Conservation (phyloP, 768 basidiomycete genomes). For the Tulasnella sp. region DNA sequence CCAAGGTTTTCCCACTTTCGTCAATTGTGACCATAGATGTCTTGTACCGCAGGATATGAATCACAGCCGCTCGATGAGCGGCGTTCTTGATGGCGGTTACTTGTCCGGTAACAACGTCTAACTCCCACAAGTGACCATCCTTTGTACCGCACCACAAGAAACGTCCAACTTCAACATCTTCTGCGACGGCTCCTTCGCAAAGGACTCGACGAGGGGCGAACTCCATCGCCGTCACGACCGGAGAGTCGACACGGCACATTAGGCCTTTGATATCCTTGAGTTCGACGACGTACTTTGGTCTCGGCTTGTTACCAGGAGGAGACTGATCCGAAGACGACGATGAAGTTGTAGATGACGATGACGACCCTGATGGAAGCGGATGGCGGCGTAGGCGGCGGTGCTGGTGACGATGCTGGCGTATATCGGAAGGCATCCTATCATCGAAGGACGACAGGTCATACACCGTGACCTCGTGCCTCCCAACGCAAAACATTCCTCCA, state of each 20-base stretch:
- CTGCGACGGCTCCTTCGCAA: neutral
- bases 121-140: constrained; percentile 75
- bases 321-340: neutral
- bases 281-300: constrained; percentile 34
- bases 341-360: neutral
- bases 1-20: constrained; percentile 68
- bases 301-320: constrained; percentile 25
- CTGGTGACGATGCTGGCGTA: neutral
- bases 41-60: constrained; percentile 60
- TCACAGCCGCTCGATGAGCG: constrained; percentile 54
- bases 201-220: constrained; percentile 43
- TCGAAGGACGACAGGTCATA: constrained; percentile 34
- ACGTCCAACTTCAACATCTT: constrained; percentile 39
- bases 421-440: neutral
- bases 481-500: constrained; percentile 47
- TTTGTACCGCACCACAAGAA: constrained; percentile 81
- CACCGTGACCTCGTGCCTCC: constrained; percentile 45
- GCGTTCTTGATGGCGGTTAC: constrained; percentile 46
- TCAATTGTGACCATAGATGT: constrained; percentile 68
- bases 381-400: neutral
- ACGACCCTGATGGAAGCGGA: neutral
- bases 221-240: constrained; percentile 63
- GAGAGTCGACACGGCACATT: constrained; percentile 43
- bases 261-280: constrained; percentile 51
- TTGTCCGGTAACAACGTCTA: constrained; percentile 53